Percentiles rank a stretch among this genome's conserved stretches.
These are phyloP conservation scores for Amniculicola lignicola DNA, from an alignment of 495 filamentous ascomycete species.

Conservation along the genomic window DNA sequence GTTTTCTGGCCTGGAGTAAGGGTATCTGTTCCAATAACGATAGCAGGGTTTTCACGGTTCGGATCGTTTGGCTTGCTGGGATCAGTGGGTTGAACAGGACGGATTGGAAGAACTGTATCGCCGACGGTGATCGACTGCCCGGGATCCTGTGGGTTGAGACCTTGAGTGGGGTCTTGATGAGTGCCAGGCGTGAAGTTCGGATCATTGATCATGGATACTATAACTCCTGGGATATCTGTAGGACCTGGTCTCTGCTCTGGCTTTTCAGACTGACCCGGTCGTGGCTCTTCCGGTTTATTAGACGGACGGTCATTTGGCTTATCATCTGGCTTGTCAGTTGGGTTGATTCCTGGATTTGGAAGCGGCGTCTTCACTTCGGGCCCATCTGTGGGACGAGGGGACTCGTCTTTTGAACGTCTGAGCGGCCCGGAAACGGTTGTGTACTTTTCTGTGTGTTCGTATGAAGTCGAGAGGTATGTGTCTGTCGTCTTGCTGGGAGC, in stretches of 20 bases:
- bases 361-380: too few relatives aligned
- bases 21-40: constrained; percentile 23
- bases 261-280: not conserved
- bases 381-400: too few relatives aligned
- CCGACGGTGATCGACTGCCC: constrained; percentile 20
- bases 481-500: too few relatives aligned
- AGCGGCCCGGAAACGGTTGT: too few relatives aligned
- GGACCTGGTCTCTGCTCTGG: not conserved
- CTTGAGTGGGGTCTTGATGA: too few relatives aligned
- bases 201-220: constrained; percentile 11
- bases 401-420: too few relatives aligned
- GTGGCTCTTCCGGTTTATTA: not conserved
- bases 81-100: constrained; percentile 9
- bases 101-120: constrained; percentile 1
- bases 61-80: not conserved
- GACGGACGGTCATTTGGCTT: not conserved
- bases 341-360: too few relatives aligned
- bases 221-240: constrained; percentile 6
- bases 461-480: too few relatives aligned
- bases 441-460: too few relatives aligned
- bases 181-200: constrained; percentile 3
- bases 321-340: not conserved
- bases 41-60: constrained; percentile 5
- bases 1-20: constrained; percentile 18
- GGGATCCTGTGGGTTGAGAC: too few relatives aligned